Base-by-base conservation (phyloP, 2,329 filamentous ascomycete species). In the Alternaria incomplexa region DNA sequence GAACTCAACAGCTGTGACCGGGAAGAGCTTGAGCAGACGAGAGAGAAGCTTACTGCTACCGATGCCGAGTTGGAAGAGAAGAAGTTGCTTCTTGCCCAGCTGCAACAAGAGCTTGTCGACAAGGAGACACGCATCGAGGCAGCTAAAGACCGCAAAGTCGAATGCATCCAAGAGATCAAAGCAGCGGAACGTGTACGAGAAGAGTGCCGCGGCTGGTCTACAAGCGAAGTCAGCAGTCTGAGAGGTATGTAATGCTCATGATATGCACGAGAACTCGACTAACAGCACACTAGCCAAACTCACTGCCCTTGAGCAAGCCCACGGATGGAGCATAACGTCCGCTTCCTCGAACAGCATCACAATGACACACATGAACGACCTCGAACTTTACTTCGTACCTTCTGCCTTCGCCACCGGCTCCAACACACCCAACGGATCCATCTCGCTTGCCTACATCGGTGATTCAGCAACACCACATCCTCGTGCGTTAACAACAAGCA, bases 151-250 rank as follows among this genome's bases (percentile, higher is more conserved):
- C 86, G 88, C 72, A 97, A 95, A 77, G 81, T 88, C 57, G 86
- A 89, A 70, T 93, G 87, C 68, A 74, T 90, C 28, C 85, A 88
- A 26, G 91, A 96, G 51, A 97, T 97, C 61, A 86, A 88, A 62
- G 90, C 93, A 72, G 92, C 94, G 0, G 93, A 97, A 78, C 90
- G 89, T 67, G 85, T 96, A 25, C 88, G 92, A 65, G 93, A 97
- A 77, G 92, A 97, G 73, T 97, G 91, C 77, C 89, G 94, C 56
- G 94, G 95, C 43, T 97, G 94, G 90, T 95, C 90, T 60, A 88
- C 90, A 56, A 89, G 86, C 26, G 96, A 98, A 80, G 92, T 98
- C 66, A 87, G 87, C 66, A 83, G 84, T 43, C 84, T 97, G n/a
- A 93, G 94, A 86, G 87, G 91, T 92, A 85, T 76, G 83, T 74